Conservation (phyloP, 176 grass and related monocot genomes). For the Bolboschoenus planiculmis region DNA sequence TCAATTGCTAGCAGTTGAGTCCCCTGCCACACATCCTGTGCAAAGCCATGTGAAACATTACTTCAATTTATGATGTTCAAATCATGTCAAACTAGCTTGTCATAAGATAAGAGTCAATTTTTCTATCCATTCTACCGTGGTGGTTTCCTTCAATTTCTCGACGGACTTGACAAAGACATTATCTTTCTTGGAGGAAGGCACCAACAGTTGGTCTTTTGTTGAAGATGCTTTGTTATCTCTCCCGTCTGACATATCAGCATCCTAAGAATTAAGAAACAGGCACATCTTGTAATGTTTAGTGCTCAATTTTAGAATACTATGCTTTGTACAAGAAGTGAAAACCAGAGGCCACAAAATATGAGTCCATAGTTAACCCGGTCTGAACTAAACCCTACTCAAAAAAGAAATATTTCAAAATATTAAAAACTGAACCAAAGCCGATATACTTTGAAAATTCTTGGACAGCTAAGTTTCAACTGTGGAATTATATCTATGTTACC, state of each 20-base stretch:
- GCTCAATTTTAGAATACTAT: not conserved
- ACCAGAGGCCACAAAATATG: not conserved
- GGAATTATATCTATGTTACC: not conserved
- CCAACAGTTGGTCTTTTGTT: conserved; percentile 15
- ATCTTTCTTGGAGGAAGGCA: conserved; percentile 48
- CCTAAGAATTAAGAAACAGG: conserved; percentile 36
- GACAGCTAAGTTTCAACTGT: not conserved
- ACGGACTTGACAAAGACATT: conserved; percentile 83
- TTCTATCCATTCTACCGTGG: conserved; percentile 39
- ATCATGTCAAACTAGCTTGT: not conserved
- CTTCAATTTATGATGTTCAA: conserved; percentile 12
- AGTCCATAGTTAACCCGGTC: not conserved
- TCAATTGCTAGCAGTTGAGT: conserved; percentile 94
- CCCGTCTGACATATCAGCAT: conserved; percentile 26
- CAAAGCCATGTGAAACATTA: conserved; percentile 15
- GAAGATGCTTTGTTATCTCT: conserved; percentile 29
- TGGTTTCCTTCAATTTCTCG: conserved; percentile 85
- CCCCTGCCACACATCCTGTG: conserved; percentile 86
- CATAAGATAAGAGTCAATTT: conserved; percentile 14
- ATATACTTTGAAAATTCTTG: not conserved
- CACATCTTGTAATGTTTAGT: conserved; percentile 9
- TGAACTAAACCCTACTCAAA: not conserved
- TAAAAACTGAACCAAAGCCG: not conserved
- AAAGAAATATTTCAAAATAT: not conserved
- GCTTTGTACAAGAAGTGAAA: not conserved